phyloP scores from a whole-genome alignment of 805 yeast species.

The Wickerhamiella domercqiae region DNA sequence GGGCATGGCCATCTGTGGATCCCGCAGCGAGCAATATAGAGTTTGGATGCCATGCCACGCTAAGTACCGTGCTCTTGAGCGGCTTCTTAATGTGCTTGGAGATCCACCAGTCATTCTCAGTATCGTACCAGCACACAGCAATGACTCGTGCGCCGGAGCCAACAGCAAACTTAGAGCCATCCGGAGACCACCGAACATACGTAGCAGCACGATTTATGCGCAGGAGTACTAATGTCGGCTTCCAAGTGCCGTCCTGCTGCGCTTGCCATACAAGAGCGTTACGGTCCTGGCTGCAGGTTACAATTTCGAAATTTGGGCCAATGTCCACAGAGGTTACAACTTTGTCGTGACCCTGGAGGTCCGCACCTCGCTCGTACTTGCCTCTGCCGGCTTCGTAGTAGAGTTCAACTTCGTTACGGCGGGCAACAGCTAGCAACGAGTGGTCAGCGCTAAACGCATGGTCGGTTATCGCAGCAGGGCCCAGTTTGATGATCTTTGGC shows the following conservation, averaged over 20 bases:
- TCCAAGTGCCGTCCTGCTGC: conserved; percentile 42
- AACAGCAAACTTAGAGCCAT: conserved; percentile 90
- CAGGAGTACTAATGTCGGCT: conserved; percentile 81
- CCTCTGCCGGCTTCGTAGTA: conserved; percentile 36
- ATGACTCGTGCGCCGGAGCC: conserved; percentile 90
- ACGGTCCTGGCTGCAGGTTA: conserved; percentile 95
- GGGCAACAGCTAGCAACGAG: conserved; percentile 61
- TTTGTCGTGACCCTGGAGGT: conserved; percentile 47
- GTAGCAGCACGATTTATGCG: conserved; percentile 95
- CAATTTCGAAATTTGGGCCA: conserved; percentile 64
- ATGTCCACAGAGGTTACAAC: conserved; percentile 90
- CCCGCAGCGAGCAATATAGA: conserved; percentile 78
- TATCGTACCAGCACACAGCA: conserved; percentile 92
- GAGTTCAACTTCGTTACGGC: conserved; percentile 59
- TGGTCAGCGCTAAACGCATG: conserved; percentile 70
- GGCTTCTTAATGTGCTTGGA: conserved; percentile 95
- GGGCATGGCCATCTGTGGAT: conserved; percentile 81
- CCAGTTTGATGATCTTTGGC: conserved; percentile 37
- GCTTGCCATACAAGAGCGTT: conserved; percentile 96
- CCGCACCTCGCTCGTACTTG: conserved; percentile 48
- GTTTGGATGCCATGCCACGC: conserved; percentile 87
- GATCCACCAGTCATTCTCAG: conserved; percentile 98
- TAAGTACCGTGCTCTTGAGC: conserved; percentile 69
- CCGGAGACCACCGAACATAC: conserved; percentile 85
- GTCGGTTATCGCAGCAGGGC: conserved; percentile 77